Evolutionary conservation across 1,284 basidiomycete genomes (phyloP).

Genomic region (Microbotryomycetes sp.): DNA sequence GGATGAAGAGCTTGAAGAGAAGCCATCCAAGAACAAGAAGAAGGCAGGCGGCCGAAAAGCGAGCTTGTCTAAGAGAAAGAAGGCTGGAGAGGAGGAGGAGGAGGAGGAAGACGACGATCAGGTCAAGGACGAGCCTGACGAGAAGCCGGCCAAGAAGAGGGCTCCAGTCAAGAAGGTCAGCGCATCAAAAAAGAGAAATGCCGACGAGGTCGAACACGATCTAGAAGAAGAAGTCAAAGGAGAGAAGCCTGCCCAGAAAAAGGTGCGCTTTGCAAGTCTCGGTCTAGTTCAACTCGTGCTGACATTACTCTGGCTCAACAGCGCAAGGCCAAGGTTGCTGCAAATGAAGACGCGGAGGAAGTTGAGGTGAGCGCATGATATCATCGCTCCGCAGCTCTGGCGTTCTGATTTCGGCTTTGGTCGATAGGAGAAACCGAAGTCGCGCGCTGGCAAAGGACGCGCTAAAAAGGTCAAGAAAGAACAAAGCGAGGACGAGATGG

Average conservation of each 20-base stretch:
- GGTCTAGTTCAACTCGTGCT: neutral
- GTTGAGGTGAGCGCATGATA: neutral
- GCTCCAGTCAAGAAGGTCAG: no score
- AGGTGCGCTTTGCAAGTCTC: no score
- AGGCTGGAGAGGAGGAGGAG: no score
- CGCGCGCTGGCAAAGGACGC: neutral
- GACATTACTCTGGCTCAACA: neutral
- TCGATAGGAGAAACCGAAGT: neutral
- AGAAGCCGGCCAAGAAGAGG: no score
- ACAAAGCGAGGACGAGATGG: neutral
- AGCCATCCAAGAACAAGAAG: constrained; percentile 25
- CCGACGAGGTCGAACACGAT: constrained; percentile 11
- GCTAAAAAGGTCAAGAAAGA: neutral
- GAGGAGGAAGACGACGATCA: no score
- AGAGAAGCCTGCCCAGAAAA: constrained; percentile 25
- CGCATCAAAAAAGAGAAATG: no score
- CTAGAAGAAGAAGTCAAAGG: constrained; percentile 4
- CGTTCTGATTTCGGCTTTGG: neutral
- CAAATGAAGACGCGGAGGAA: neutral
- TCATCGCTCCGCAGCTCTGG: neutral
- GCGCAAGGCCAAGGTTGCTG: neutral
- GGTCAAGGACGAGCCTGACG: no score
- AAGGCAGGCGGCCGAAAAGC: no score
- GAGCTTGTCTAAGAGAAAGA: no score
- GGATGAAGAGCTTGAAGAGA: constrained; percentile 8